A percentile compares a stretch with the other conserved stretches of the same genome.
Conservation (phyloP, 345 rosid genomes). For the Hibiscus trionum region DNA sequence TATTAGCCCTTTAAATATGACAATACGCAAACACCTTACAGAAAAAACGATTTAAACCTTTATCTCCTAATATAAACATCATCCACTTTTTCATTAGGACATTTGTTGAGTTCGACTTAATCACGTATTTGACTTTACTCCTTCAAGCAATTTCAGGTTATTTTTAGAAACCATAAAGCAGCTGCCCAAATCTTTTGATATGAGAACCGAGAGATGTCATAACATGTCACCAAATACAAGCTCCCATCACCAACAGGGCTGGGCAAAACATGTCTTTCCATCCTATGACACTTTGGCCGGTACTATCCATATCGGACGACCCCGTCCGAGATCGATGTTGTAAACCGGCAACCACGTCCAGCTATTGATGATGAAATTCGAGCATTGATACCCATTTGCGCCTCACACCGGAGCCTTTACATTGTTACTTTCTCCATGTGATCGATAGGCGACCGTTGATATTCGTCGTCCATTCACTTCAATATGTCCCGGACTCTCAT, state of each 20-base stretch:
- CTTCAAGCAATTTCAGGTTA: no score
- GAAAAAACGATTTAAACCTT: no score
- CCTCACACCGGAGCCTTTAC: conserved; percentile 19
- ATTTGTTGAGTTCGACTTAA: no score
- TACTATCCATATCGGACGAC: not conserved
- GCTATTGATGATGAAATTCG: not conserved
- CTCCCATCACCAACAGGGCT: not conserved
- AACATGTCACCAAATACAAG: not conserved
- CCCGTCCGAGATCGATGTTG: not conserved
- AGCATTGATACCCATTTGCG: not conserved
- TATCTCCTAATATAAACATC: no score
- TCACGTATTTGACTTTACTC: no score
- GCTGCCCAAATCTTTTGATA: conserved; percentile 1
- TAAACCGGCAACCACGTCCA: not conserved
- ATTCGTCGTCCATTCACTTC: conserved; percentile 25
- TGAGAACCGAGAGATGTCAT: not conserved
- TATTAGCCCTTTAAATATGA: no score
- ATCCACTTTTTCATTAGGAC: no score
- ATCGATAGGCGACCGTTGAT: conserved; percentile 40
- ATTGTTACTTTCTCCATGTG: conserved; percentile 19
- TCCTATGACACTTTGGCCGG: not conserved
- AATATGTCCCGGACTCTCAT: conserved; percentile 24
- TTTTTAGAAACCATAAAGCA: not conserved
- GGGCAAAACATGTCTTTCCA: not conserved
- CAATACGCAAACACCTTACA: no score